Percentiles rank a stretch among this genome's conserved stretches.
phyloP scores from a whole-genome alignment of 139 green algal species.

The Chlorella sp. region DNA sequence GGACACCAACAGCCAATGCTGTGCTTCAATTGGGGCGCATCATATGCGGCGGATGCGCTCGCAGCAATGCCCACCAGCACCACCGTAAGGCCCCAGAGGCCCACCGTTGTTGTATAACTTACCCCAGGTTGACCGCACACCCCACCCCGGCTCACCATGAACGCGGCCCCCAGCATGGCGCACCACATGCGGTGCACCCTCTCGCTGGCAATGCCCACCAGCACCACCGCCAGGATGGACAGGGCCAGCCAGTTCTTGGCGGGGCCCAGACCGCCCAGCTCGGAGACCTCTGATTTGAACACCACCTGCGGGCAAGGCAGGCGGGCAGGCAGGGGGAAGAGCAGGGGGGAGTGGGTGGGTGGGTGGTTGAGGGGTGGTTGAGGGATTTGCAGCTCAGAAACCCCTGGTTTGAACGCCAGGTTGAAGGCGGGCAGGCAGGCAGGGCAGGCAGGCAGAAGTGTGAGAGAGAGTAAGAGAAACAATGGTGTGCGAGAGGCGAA shows the following conservation, averaged over 20 bases:
- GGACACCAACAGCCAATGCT: too few relatives aligned
- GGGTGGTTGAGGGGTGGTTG: too few relatives aligned
- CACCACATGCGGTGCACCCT: conserved; percentile 52
- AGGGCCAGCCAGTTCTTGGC: conserved; percentile 59
- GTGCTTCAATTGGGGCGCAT: too few relatives aligned
- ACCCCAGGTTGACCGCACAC: too few relatives aligned
- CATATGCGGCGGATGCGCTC: too few relatives aligned
- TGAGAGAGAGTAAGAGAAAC: neutral
- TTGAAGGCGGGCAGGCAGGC: too few relatives aligned
- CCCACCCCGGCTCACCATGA: conserved; percentile 42
- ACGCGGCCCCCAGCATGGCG: conserved; percentile 53
- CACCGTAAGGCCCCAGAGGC: too few relatives aligned
- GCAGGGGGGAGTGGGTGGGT: neutral
- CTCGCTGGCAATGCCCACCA: conserved; percentile 60
- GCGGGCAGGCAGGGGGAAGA: neutral
- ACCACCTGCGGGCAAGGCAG: neutral
- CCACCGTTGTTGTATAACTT: too few relatives aligned
- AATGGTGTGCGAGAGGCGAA: neutral
- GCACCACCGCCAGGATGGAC: conserved; percentile 41
- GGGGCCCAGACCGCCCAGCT: conserved; percentile 34
- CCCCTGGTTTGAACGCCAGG: too few relatives aligned
- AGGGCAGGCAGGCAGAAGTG: neutral
- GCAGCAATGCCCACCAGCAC: too few relatives aligned
- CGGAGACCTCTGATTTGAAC: conserved; percentile 16
- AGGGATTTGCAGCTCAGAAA: neutral